Evolutionary conservation across 495 filamentous ascomycete genomes (phyloP), one percentile per base, ranked within the genome.

Genomic region (Daldinia vernicosa): DNA sequence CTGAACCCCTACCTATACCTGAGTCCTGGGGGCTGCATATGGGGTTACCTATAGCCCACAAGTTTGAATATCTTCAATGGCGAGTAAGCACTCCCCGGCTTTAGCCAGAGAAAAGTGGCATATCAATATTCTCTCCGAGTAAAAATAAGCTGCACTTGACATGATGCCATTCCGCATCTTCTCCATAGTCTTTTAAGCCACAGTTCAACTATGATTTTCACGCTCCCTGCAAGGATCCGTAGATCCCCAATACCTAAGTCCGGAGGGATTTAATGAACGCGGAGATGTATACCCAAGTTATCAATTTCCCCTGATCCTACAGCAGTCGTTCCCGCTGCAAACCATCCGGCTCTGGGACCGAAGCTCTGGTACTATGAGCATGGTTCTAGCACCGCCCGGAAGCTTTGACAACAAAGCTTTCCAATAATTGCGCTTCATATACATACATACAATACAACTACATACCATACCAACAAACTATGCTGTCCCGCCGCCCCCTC

Each of bases 401-500:
- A 53, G 50, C 11, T 53, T 53, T 47, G 43, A 22, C 43, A 3
- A n/a, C n/a, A n/a, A n/a, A n/a, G n/a, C n/a, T n/a, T n/a, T n/a
- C n/a, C n/a, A n/a, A 35, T 14, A 35, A 35, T 35, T 35, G 12
- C 4, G 12, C 12, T 35, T 35, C n/a, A n/a, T 35, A 35, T 12
- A 33, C 1, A 8, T 32, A 9, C 30, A 33, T 35, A 35, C 33
- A 12, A 11, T 14, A 33, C 32, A 33, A 33, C 11, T 33, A 33
- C 32, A 27, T 11, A 33, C 8, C 9, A 32, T 1, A 45, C 7
- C 37, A n/a, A 40, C 3, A 40, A 45, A 9, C 40, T 7, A 40
- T 17, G 40, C 40, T 45, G 57, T 69, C 52, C 59, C 60, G 53
- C 45, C 43, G n/a, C 47, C 27, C 47, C 9, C 32, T 35, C 37